Evolutionary conservation across 805 yeast genomes (phyloP), one percentile per base, ranked within the genome.

Genomic region (Candida patagonica): DNA sequence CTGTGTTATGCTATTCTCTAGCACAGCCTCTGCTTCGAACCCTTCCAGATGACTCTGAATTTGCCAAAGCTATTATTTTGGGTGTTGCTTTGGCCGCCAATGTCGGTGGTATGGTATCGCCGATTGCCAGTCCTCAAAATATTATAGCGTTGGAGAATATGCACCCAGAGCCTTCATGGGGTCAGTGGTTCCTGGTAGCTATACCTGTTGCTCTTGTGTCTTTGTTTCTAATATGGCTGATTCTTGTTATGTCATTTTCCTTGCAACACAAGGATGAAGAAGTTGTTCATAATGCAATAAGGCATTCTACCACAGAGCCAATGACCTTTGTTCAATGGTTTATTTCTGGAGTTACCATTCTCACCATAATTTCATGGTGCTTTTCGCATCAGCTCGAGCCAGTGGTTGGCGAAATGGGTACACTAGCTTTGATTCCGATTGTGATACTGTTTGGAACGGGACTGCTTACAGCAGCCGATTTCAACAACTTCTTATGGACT

Each of bases 111-210:
- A 89, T 88, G 94, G 81, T 95, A 0, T 85, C 95, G 3, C 98
- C 98, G 6, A 89, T 89, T 54, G 88, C 96, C 1, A 85, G 96
- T 2, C 98, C 98, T 1, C 98, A 89, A 57, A 89, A 89, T 59
- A 84, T 89, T 46, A 78, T 89, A 52, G 95, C 96, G 1, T 70
- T 89, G 37, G 88, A 85, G 42, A 67, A 80, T 50, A 89, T 89
- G 97, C 70, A 68, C 42, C 95, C 94, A 1, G 78, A 73, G 41
- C 78, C 80, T 1, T 76, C 80, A 35, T 89, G 98, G 98, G 78
- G 80, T 8, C 82, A 85, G 56, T 89, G 98, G 98, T 92, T 89
- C 59, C 76, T 79, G 6, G 74, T 89, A 34, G 75, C 95, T 0
- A 61, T 88, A 15, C 98, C 98, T 0, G 86, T 88, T 8, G 71